Evolutionary conservation across 2,329 filamentous ascomycete species (phyloP).

Genomic region (Pyrenochaeta sp.): DNA sequence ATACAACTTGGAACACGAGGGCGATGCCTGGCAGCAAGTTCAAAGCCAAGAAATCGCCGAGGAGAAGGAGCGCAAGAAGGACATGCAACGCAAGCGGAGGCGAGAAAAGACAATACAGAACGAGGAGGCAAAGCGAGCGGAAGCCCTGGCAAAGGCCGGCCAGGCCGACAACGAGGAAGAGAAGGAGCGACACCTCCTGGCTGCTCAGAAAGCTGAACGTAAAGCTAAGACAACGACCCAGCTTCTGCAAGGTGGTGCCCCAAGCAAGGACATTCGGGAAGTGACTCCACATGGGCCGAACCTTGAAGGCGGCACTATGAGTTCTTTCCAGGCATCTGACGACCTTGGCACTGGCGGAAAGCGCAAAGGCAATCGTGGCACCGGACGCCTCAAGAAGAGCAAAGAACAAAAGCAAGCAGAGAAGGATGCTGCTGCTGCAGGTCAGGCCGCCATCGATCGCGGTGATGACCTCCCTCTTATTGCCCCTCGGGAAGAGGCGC

Average conservation of each 20-base stretch:
- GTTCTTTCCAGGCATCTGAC: constrained; percentile 78
- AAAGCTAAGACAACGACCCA: constrained; percentile 92
- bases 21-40: constrained; percentile 84
- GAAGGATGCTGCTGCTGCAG: constrained; percentile 82
- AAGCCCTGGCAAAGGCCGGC: constrained; percentile 79
- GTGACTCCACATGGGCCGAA: constrained; percentile 78
- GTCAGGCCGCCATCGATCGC: constrained; percentile 82
- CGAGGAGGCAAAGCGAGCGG: constrained; percentile 82
- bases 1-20: constrained; percentile 79
- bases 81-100: constrained; percentile 97
- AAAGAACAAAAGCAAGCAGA: constrained; percentile 76
- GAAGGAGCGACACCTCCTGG: constrained; percentile 79
- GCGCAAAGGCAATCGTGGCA: constrained; percentile 62
- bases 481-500: constrained; percentile 66
- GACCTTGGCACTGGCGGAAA: constrained; percentile 56
- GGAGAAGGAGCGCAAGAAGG: constrained; percentile 99
- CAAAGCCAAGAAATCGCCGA: constrained; percentile 89
- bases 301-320: constrained; percentile 84
- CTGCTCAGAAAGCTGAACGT: constrained; percentile 89
- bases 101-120: constrained; percentile 94
- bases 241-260: constrained; percentile 83
- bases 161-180: constrained; percentile 84
- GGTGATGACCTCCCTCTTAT: constrained; percentile 74
- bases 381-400: constrained; percentile 83
- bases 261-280: constrained; percentile 75